phyloP scores from a whole-genome alignment of 2,329 filamentous ascomycete genomes.

The Hansfordia pulvinata region DNA sequence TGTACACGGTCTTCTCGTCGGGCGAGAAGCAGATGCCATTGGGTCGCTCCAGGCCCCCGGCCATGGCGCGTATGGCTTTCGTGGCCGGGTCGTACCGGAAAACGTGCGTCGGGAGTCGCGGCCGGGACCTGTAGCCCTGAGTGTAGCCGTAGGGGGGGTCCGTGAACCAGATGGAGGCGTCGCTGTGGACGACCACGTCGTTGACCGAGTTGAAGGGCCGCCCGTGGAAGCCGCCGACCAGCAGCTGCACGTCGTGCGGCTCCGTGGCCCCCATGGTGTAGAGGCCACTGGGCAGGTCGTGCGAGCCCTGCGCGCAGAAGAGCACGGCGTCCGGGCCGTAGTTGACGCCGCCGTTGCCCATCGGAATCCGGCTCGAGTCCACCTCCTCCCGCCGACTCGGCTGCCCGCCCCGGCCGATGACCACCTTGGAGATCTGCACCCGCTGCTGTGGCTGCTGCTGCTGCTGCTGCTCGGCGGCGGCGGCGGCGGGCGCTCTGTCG shows the following conservation, averaged over 20 bases:
- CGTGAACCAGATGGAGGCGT: slow-evolving; percentile 34
- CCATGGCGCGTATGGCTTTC: slow-evolving; percentile 25
- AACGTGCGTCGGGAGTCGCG: slow-evolving; percentile 29
- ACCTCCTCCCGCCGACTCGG: slow-evolving; percentile 18
- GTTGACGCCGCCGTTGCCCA: slow-evolving; percentile 36
- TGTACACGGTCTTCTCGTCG: slow-evolving; percentile 26
- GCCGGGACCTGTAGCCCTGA: slow-evolving; percentile 28
- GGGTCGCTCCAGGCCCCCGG: slow-evolving; percentile 31
- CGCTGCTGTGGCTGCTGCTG: no score
- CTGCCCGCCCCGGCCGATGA: slow-evolving; percentile 6
- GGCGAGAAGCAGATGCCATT: slow-evolving; percentile 33
- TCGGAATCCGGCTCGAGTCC: slow-evolving; percentile 16
- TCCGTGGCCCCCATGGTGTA: slow-evolving; percentile 17
- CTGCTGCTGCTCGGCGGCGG: no score
- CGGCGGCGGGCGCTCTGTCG: slow-evolving; percentile 6
- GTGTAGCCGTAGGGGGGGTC: slow-evolving; percentile 33
- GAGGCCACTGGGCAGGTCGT: slow-evolving; percentile 13
- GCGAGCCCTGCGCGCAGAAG: slow-evolving; percentile 25
- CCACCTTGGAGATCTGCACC: slow-evolving; percentile 16
- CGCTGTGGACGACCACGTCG: slow-evolving; percentile 27
- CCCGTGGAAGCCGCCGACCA: slow-evolving; percentile 26
- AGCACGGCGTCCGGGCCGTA: slow-evolving; percentile 22
- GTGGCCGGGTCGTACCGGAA: slow-evolving; percentile 29
- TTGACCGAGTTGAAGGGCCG: slow-evolving; percentile 34
- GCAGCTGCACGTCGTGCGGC: slow-evolving; percentile 12